Evolutionary conservation across 179 eudicot genomes (phyloP), one percentile per base, ranked within the genome.

Genomic region (Nepenthes alata): DNA sequence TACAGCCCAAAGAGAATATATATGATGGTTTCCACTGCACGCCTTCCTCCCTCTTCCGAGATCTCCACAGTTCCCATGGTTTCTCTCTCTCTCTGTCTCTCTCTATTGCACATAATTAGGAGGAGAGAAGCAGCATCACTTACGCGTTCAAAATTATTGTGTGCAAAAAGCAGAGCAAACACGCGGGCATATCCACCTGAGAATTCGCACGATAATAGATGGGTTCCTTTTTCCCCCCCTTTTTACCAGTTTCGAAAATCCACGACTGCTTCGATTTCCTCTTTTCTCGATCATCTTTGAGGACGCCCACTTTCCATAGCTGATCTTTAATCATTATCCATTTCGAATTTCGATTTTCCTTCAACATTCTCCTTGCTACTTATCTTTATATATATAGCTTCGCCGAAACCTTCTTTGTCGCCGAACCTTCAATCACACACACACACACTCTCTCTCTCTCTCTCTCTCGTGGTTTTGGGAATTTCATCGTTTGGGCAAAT

Each of bases 171-270:
- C 57, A 69, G 65, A 13, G 16, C 55, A 63, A 67, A 68, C 86
- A 81, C 86, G 86, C 83, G 76, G 67, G 63, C 62, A 74, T 66
- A 83, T 78, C 88, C 78, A 67, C 80, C 78, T 83, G 54, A 75
- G 79, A 78, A 77, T 68, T 60, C 71, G 63, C 78, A 77, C 68
- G 45, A 41, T 25, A 7, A 41, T 41, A 41, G 6, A 41, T 7
- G 6, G 5, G 6, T 41, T 7, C 45, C 45, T 41, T 7, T 7
- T 57, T 16, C 35, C 47, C 37, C 11, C 4, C 10, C 55, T 38
- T 36, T 58, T 59, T 45, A 34, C 13, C 8, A 57, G 62, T 72
- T 61, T 13, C 71, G 62, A 72, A 71, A 56, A 74, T 74, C 80
- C 69, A 81, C 72, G 72, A 74, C 55, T 79, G 70, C 77, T 76